Evolutionary conservation across 176 grass and related monocot genomes (phyloP).

Genomic region (Ensete glaucum): DNA sequence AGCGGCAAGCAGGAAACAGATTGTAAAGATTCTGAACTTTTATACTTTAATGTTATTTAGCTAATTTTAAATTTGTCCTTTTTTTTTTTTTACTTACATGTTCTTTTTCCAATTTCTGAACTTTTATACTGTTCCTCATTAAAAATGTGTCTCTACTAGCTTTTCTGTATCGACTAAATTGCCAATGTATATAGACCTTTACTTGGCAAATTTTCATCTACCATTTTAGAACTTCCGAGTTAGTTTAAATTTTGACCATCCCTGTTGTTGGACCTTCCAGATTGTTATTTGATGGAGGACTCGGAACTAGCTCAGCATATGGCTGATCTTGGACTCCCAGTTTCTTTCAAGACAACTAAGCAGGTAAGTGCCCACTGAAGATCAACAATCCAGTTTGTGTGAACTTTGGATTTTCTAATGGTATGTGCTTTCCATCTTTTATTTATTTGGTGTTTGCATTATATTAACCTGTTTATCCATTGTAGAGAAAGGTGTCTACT

Average conservation of each 20-base stretch:
- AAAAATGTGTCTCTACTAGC: background rate
- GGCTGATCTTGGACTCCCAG: conserved; percentile 84
- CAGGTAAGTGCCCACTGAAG: conserved; percentile 29
- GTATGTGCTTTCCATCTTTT: conserved; percentile 1
- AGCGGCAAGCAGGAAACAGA: background rate
- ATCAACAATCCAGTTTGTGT: background rate
- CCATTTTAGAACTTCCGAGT: background rate
- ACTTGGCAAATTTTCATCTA: background rate
- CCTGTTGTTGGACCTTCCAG: background rate
- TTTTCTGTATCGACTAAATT: background rate
- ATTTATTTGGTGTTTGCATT: background rate
- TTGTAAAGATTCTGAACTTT: background rate
- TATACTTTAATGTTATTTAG: background rate
- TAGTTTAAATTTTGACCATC: background rate
- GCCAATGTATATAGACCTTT: background rate
- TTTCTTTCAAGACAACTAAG: conserved; percentile 76
- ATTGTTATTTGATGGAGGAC: conserved; percentile 32
- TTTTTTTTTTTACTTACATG: background rate
- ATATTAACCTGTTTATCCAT: conserved; percentile 23
- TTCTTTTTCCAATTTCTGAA: background rate
- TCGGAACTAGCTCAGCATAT: conserved; percentile 66
- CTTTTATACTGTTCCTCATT: background rate
- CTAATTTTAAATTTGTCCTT: background rate
- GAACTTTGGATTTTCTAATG: background rate
- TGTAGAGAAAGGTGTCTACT: conserved; percentile 40